These are phyloP conservation scores for Alternaria gansuensis DNA, from an alignment of 2,329 filamentous ascomycete genomes.

Conservation along the genomic window DNA sequence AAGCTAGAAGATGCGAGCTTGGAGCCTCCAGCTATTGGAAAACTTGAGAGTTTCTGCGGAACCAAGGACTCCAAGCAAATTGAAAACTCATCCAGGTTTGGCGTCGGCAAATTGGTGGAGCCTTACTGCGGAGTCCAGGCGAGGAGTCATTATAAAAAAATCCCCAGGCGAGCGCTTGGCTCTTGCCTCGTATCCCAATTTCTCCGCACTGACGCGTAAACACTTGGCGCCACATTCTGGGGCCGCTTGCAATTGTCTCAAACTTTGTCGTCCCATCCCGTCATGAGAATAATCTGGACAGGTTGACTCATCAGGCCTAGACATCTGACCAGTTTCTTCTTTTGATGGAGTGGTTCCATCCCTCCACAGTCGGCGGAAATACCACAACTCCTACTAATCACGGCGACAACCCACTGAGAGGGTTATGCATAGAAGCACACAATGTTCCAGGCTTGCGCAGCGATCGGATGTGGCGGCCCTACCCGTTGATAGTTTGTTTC, in stretches of 20 bases:
- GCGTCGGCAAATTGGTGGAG: background rate
- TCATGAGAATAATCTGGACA: background rate
- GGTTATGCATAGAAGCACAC: background rate
- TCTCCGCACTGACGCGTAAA: background rate
- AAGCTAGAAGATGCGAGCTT: constrained; percentile 34
- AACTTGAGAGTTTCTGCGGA: constrained; percentile 9
- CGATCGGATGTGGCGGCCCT: constrained; percentile 1
- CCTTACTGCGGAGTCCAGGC: background rate
- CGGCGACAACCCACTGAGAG: background rate
- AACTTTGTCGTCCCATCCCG: background rate
- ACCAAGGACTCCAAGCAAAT: background rate
- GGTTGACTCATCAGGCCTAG: too few relatives aligned
- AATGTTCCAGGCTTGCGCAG: background rate
- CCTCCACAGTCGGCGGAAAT: background rate
- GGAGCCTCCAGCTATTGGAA: constrained; percentile 42
- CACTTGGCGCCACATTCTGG: background rate
- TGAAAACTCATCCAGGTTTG: background rate
- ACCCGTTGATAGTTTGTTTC: constrained; percentile 3
- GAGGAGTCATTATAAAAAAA: background rate
- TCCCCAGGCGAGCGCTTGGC: background rate
- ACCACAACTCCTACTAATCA: background rate
- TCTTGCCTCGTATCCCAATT: background rate
- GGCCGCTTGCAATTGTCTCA: background rate
- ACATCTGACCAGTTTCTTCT: too few relatives aligned
- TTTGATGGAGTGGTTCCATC: background rate